These are phyloP conservation scores for Mycena filopes DNA, from an alignment of 768 basidiomycete genomes.

Conservation along the genomic window DNA sequence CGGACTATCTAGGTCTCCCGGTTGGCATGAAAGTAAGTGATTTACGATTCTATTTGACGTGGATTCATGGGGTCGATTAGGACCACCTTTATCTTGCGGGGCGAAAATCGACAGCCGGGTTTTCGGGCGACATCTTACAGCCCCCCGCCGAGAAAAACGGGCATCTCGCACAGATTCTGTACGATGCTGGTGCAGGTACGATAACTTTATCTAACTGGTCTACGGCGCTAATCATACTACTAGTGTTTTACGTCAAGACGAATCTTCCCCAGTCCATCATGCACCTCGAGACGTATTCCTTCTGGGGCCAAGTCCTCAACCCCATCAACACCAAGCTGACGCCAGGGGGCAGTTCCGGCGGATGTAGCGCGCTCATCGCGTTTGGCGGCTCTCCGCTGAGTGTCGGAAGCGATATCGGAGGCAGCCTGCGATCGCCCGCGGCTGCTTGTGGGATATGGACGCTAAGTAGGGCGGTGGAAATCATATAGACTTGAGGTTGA, in stretches of 20 bases:
- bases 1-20: conserved; percentile 36
- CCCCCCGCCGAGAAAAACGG: conserved; percentile 28
- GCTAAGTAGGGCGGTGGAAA: conserved; percentile 2
- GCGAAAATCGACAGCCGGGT: conserved; percentile 49
- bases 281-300: conserved; percentile 48
- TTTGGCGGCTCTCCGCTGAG: conserved; percentile 58
- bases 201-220: no score
- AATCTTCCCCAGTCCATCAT: conserved; percentile 56
- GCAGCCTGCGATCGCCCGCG: conserved; percentile 47
- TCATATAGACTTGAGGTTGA: not conserved
- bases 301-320: conserved; percentile 51
- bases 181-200: conserved; percentile 55
- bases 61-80: conserved; percentile 29
- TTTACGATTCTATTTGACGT: conserved; percentile 37
- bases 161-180: conserved; percentile 46
- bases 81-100: conserved; percentile 55
- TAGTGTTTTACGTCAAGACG: conserved; percentile 56
- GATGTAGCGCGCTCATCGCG: conserved; percentile 60
- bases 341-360: conserved; percentile 64
- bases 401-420: conserved; percentile 52
- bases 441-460: conserved; percentile 34
- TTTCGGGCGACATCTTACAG: conserved; percentile 36
- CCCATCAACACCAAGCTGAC: conserved; percentile 56
- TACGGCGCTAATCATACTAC: not conserved
- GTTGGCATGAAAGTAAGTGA: conserved; percentile 51